Evolutionary conservation across 768 basidiomycete species (phyloP), one percentile per base, ranked within the genome.

Genomic region (Amanita pseudoporphyria): DNA sequence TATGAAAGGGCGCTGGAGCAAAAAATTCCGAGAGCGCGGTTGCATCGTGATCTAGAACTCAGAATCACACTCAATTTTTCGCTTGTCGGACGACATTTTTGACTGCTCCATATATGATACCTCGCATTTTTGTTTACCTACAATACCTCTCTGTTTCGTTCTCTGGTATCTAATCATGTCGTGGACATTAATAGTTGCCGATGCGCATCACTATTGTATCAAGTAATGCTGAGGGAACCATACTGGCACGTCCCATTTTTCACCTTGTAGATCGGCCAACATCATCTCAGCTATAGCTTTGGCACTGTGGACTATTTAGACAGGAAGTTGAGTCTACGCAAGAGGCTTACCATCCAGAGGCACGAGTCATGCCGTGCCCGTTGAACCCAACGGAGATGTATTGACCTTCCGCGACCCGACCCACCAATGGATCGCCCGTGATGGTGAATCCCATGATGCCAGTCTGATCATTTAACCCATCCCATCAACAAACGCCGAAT

Each of bases 311-410:
- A 52, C 24, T 24, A 31, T 24, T 42, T 47, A 41, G 33, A 24
- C 13, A n/a, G 22, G 38, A 22, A 38, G 18, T n/a, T 14, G 35
- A 39, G 24, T 45, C 35, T 9, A 49, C 9, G 28, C 47, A 18
- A 52, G 51, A n/a, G 1, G 54, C 73, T 37, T 56, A 83, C 86
- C 84, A 87, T 26, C 75, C 78, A 60, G 74, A 87, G 0, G 82
- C 78, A 4, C 84, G 77, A 3, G 87, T 78, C 85, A 90, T 89
- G 0, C 87, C 88, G 54, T 89, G 87, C 1, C 87, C 87, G 0
- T 77, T 71, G 56, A 78, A 88, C 3, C 86, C 87, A 0, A 81
- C 86, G 6, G 79, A 69, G 12, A 89, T 78, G 58, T 78, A 88
- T 53, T 88, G 86, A 0, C 83, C 82, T 6, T 69, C 56, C 50